Evolutionary conservation across 257 asterid species (phyloP).

Genomic region (Nicotiana tabacum): DNA sequence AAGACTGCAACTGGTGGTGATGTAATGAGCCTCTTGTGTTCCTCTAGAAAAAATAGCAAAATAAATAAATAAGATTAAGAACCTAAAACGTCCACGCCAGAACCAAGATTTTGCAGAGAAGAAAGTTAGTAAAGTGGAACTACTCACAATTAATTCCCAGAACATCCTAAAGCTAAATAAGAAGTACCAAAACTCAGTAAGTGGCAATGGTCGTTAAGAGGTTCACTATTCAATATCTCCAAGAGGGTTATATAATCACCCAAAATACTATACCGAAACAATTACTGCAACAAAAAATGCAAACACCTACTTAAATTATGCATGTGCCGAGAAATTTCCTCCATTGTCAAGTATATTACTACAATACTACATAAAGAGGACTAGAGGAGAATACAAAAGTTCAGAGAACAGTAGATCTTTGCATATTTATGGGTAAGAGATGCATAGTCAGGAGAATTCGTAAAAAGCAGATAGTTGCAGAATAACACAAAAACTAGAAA

Average conservation of each 20-base stretch:
- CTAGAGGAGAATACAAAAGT: neutral
- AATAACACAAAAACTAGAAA: neutral
- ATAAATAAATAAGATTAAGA: slow-evolving; percentile 10
- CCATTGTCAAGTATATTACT: neutral
- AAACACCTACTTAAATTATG: neutral
- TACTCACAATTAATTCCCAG: neutral
- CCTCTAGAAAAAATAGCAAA: slow-evolving; percentile 49
- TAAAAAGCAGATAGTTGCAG: neutral
- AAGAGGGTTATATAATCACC: neutral
- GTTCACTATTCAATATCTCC: neutral
- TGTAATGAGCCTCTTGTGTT: slow-evolving; percentile 78
- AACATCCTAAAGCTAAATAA: neutral
- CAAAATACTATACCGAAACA: neutral
- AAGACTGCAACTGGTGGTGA: slow-evolving; percentile 99
- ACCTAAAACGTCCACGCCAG: neutral
- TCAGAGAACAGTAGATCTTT: neutral
- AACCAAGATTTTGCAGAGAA: neutral
- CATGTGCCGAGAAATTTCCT: neutral
- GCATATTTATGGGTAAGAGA: neutral
- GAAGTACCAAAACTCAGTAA: neutral
- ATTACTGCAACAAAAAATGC: neutral
- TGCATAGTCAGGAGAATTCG: neutral
- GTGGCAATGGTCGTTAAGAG: neutral
- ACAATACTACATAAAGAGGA: neutral
- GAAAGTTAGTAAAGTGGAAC: neutral